A percentile compares a stretch with the other conserved stretches of the same genome.
Evolutionary conservation across 345 rosid species (phyloP).

Genomic region (Aurinia saxatilis): DNA sequence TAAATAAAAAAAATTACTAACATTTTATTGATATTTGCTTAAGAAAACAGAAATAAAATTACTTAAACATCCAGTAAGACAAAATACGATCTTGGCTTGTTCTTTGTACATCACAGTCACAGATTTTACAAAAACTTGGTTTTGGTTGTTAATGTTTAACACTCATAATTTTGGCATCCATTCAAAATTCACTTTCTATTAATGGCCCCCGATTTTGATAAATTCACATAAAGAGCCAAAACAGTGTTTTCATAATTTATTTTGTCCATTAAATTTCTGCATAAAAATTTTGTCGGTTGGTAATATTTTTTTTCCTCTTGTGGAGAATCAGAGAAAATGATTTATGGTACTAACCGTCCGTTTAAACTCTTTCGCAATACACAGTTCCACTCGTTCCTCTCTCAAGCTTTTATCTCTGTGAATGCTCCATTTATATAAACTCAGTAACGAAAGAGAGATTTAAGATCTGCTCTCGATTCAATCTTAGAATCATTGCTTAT

Average conservation of each 20-base stretch:
- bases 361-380: neutral
- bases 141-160: neutral
- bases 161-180: neutral
- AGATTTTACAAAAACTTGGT: neutral
- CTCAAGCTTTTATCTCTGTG: neutral
- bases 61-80: too few relatives aligned
- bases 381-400: constrained; percentile 5
- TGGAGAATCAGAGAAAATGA: neutral
- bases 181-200: neutral
- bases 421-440: neutral
- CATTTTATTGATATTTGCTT: too few relatives aligned
- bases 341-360: neutral
- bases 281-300: constrained; percentile 20
- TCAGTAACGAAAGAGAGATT: neutral
- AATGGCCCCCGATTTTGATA: constrained; percentile 3
- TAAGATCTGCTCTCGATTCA: neutral
- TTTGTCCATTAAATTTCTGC: neutral
- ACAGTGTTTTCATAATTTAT: neutral
- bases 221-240: neutral
- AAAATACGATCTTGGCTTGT: neutral
- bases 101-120: neutral
- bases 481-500: neutral
- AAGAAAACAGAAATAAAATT: too few relatives aligned
- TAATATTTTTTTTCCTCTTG: neutral
- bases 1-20: too few relatives aligned